A percentile compares a stretch with the other conserved stretches of the same genome.
These are phyloP conservation scores for Trichosanthes truncata DNA, from an alignment of 306 rosid genomes.

Conservation along the genomic window DNA sequence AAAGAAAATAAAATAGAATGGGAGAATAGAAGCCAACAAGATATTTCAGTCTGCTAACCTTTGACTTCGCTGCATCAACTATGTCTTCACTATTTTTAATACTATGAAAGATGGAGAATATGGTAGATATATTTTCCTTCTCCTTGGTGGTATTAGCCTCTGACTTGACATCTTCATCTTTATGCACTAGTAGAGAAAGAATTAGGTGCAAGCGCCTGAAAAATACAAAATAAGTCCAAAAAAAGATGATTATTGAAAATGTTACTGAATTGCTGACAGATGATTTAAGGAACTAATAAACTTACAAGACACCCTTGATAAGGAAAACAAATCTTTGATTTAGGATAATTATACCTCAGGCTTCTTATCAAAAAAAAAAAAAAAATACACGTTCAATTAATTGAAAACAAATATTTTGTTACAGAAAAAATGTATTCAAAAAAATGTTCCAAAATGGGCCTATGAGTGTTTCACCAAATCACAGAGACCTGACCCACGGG, in stretches of 20 bases:
- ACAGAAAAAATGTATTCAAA: too few species aligned
- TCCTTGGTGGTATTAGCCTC: constrained; percentile 46
- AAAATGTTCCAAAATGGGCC: background rate
- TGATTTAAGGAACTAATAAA: background rate
- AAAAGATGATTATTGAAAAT: constrained; percentile 13
- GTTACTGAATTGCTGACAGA: constrained; percentile 8
- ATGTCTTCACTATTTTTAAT: constrained; percentile 77
- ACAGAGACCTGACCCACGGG: background rate
- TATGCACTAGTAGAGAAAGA: constrained; percentile 65
- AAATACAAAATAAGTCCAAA: constrained; percentile 13
- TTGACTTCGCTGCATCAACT: constrained; percentile 59
- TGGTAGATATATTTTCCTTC: constrained; percentile 46
- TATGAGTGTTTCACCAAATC: background rate
- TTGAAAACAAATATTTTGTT: background rate
- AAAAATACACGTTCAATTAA: too few species aligned
- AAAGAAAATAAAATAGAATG: background rate
- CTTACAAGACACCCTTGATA: background rate
- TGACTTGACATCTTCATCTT: constrained; percentile 73
- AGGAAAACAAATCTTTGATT: background rate
- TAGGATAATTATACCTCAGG: background rate
- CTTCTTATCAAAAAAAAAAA: too few species aligned
- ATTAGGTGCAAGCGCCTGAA: constrained; percentile 75
- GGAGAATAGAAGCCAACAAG: constrained; percentile 4
- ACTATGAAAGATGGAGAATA: constrained; percentile 52
- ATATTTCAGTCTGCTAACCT: constrained; percentile 40